Base-by-base conservation (phyloP, 75 land plant species). In the Sequoia sempervirens region DNA sequence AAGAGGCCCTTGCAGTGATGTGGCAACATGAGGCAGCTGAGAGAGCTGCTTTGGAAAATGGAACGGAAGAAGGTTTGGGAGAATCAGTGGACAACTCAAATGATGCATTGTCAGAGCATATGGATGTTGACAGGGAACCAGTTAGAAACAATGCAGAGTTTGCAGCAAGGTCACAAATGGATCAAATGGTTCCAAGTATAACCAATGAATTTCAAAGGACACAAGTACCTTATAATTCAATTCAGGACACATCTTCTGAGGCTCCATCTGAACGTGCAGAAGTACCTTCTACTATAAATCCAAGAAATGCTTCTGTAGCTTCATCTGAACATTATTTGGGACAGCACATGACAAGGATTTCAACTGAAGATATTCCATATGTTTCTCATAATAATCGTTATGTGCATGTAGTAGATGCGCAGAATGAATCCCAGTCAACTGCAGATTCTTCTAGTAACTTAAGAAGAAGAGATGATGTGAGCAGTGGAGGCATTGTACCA, bases 151-250 rank as follows among this genome's bases (percentile, higher is more conserved):
- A 75, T 53, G 82, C 43, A 45, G 80, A 30, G 75, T 69, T 82
- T 32, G 81, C 84, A 81, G 79, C 53, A 46, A 85, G 98, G 79
- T 86, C 93, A 37, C 88, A 85, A 47, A 83, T 84, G 68, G 98
- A 96, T 82, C 96, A 94, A 84, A 95, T 92, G 93, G 98, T 96
- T 41, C 98, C 98, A 20, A 91, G 90, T 82, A 86, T 96, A 80
- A 93, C 97, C n/a, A 88, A 88, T 81, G 90, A 92, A 80, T 85
- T 87, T 13, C 37, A 88, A 18, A 86, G 90, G 54, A 79, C 58
- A 72, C 86, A 82, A 79, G 87, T 87, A 30, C 90, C 82, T 75
- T 90, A 88, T 90, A 86, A 40, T 37, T 81, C 5, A 73, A 81
- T 75, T 11, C 75, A 13, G 81, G 80, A 74, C 69, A 58, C 80